phyloP scores from a whole-genome alignment of 345 rosid genomes.

The Chamaenerion angustifolium region DNA sequence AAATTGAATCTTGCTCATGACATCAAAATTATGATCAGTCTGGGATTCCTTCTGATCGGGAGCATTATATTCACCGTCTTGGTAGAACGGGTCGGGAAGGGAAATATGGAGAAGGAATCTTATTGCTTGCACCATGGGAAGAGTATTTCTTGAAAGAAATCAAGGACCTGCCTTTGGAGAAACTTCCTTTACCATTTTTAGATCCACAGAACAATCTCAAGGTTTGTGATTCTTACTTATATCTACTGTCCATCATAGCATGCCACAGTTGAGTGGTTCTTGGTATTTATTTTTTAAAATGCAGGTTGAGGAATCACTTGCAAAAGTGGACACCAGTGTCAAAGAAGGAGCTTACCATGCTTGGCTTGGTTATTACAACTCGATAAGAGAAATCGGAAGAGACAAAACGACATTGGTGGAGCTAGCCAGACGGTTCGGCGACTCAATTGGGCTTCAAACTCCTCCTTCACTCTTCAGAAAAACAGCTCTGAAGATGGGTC shows the following conservation, averaged over 20 bases:
- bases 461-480: constrained; percentile 68
- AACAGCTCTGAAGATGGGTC: constrained; percentile 93
- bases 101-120: constrained; percentile 73
- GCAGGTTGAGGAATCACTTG: constrained; percentile 59
- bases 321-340: constrained; percentile 55
- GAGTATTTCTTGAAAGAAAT: constrained; percentile 74
- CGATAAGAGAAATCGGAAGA: constrained; percentile 70
- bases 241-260: neutral
- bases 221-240: constrained; percentile 25
- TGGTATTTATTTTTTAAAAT: neutral
- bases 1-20: neutral
- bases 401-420: constrained; percentile 79
- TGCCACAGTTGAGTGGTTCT: too few species aligned
- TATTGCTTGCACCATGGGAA: constrained; percentile 93
- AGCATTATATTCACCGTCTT: constrained; percentile 77
- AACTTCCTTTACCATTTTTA: constrained; percentile 37
- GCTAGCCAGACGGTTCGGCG: constrained; percentile 57
- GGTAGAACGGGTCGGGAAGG: constrained; percentile 90
- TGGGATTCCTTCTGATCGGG: constrained; percentile 67
- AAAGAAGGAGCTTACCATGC: constrained; percentile 96
- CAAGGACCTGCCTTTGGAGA: constrained; percentile 67
- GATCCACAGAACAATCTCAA: constrained; percentile 40
- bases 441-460: constrained; percentile 67
- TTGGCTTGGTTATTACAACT: constrained; percentile 92
- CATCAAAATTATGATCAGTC: constrained; percentile 28